Evolutionary conservation across 2,329 filamentous ascomycete genomes (phyloP).

Genomic region (Grosmannia clavigera): DNA sequence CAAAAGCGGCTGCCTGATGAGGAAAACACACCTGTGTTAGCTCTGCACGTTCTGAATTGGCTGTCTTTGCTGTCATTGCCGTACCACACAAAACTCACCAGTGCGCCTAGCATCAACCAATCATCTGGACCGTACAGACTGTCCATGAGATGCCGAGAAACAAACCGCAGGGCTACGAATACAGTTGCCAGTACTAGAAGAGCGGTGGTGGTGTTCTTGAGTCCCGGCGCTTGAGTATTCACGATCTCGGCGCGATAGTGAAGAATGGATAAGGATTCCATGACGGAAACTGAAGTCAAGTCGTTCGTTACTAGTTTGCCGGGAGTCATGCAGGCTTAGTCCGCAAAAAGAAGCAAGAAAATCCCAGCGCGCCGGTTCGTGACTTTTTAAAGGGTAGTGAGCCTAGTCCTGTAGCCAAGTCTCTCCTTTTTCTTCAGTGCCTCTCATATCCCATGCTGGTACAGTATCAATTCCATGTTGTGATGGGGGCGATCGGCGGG

Average conservation of each 20-base stretch:
- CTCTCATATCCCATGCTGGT: neutral
- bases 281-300: neutral
- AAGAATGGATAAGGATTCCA: neutral
- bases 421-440: neutral
- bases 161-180: slow-evolving; percentile 1
- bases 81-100: neutral
- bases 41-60: neutral
- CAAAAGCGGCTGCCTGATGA: neutral
- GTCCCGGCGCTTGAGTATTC: neutral
- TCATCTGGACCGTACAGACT: slow-evolving; percentile 1
- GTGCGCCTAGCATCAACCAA: slow-evolving; percentile 1
- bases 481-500: neutral
- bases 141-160: neutral
- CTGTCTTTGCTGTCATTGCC: neutral
- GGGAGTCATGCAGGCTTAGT: neutral
- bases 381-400: neutral
- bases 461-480: neutral
- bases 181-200: slow-evolving; percentile 2
- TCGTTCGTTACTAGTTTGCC: neutral
- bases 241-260: neutral
- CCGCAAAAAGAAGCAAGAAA: neutral
- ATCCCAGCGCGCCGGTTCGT: neutral
- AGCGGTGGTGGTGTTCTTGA: neutral
- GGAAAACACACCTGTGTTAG: neutral
- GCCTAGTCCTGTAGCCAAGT: neutral